phyloP scores from a whole-genome alignment of 2,329 filamentous ascomycete species.

The Passalora sequoiae region DNA sequence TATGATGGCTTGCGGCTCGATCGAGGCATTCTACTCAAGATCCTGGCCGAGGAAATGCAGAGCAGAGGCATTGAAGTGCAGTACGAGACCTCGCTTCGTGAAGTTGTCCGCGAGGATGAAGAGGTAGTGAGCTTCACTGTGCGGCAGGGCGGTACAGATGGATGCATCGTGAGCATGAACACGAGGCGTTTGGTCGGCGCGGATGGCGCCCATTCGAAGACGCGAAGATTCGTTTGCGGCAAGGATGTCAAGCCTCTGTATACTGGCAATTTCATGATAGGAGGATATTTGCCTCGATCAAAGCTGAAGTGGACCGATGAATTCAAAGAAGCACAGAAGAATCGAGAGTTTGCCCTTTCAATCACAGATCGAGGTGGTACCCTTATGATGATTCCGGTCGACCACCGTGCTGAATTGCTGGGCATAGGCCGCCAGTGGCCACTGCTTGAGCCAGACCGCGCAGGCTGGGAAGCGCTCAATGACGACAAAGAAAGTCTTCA shows the following conservation, averaged over 20 bases:
- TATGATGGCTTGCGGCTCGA: neutral
- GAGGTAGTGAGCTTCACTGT: neutral
- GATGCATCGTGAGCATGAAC: neutral
- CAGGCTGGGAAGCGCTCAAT: neutral
- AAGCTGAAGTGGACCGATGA: neutral
- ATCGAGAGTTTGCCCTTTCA: neutral
- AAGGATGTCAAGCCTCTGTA: neutral
- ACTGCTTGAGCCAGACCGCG: neutral
- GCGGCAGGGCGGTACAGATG: neutral
- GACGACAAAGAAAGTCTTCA: neutral
- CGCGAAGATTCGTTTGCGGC: neutral
- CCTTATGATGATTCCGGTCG: conserved; percentile 1
- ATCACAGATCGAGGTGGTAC: conserved; percentile 1
- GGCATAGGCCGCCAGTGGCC: conserved; percentile 1
- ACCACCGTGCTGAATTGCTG: neutral
- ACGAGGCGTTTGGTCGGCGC: conserved; percentile 1
- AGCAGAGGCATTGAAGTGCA: neutral
- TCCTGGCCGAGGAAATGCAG: neutral
- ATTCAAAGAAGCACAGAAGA: neutral
- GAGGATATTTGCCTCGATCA: neutral
- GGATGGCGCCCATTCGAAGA: neutral
- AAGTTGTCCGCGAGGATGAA: neutral
- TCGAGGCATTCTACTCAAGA: neutral
- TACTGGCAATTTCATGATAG: neutral
- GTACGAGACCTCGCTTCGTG: conserved; percentile 1